Percentiles rank a stretch among this genome's conserved stretches.
Evolutionary conservation across 1,139 yeast genomes (phyloP).

Genomic region (Lodderomyces elongisporus): DNA sequence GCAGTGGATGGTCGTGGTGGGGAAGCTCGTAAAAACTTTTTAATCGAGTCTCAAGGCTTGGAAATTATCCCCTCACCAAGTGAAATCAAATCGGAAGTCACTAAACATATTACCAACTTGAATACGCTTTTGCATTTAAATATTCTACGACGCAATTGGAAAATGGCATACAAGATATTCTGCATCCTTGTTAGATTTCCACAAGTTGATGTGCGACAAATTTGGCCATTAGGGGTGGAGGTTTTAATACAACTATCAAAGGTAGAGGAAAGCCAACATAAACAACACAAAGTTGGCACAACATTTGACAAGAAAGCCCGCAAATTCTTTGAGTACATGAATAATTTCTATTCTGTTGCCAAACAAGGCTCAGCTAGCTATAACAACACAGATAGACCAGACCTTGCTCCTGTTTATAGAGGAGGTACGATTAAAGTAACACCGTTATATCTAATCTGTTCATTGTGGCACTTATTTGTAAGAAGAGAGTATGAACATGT

Average conservation of each 20-base stretch:
- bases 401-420: constrained; percentile 36
- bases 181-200: constrained; percentile 44
- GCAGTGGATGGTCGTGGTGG: constrained; percentile 20
- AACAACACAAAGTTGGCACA: neutral
- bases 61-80: constrained; percentile 24
- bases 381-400: constrained; percentile 6
- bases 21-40: constrained; percentile 21
- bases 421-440: constrained; percentile 33
- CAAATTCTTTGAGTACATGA: constrained; percentile 32
- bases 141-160: constrained; percentile 49
- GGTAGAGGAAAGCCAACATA: too few relatives aligned
- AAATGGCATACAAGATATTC: constrained; percentile 48
- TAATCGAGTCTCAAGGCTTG: constrained; percentile 25
- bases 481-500: constrained; percentile 23
- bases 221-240: constrained; percentile 58
- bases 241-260: constrained; percentile 15
- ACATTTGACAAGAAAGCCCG: constrained; percentile 18
- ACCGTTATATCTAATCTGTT: constrained; percentile 33
- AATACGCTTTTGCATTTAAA: constrained; percentile 31
- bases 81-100: constrained; percentile 8
- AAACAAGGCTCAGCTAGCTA: constrained; percentile 1
- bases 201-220: constrained; percentile 44
- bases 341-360: constrained; percentile 23
- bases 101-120: constrained; percentile 29
- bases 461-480: constrained; percentile 32